Conservation (phyloP, 768 basidiomycete species). For the Cytidiella melzeri region DNA sequence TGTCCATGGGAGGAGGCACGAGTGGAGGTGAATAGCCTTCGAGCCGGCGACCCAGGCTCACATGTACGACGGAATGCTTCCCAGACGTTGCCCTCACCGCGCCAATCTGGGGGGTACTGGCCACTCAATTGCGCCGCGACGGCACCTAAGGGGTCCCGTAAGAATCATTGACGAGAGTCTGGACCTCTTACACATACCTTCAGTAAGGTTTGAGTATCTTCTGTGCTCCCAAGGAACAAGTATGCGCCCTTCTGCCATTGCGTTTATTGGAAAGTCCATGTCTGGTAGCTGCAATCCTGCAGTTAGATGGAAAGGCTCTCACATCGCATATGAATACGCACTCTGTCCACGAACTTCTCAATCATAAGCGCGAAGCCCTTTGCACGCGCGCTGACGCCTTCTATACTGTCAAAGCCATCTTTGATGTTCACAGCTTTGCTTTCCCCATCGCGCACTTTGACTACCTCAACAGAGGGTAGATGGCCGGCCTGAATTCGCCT, state of each 20-base stretch:
- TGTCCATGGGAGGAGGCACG: constrained; percentile 39
- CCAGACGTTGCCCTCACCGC: constrained; percentile 81
- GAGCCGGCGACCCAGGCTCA: constrained; percentile 66
- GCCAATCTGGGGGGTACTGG: constrained; percentile 80
- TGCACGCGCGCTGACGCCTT: constrained; percentile 67
- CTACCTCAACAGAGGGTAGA: constrained; percentile 79
- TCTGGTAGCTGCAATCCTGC: constrained; percentile 63
- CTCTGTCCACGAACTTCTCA: constrained; percentile 58
- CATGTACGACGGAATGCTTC: constrained; percentile 94
- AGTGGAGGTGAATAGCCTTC: constrained; percentile 76
- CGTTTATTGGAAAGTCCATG: constrained; percentile 93
- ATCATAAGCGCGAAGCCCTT: constrained; percentile 74
- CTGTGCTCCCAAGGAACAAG: constrained; percentile 89
- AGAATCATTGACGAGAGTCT: no score
- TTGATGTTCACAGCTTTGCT: constrained; percentile 54
- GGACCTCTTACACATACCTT: constrained; percentile 5
- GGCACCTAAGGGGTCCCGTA: constrained; percentile 42
- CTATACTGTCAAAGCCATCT: constrained; percentile 51
- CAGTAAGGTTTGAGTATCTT: constrained; percentile 66
- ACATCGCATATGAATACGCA: constrained; percentile 24
- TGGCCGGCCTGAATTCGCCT: constrained; percentile 48
- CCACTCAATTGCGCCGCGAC: constrained; percentile 29
- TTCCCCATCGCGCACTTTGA: constrained; percentile 67
- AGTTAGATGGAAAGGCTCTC: not conserved
- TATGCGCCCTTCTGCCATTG: constrained; percentile 89